Evolutionary conservation across 192 early-diverging fungal species (phyloP).

Genomic region (Linnemannia zychae): DNA sequence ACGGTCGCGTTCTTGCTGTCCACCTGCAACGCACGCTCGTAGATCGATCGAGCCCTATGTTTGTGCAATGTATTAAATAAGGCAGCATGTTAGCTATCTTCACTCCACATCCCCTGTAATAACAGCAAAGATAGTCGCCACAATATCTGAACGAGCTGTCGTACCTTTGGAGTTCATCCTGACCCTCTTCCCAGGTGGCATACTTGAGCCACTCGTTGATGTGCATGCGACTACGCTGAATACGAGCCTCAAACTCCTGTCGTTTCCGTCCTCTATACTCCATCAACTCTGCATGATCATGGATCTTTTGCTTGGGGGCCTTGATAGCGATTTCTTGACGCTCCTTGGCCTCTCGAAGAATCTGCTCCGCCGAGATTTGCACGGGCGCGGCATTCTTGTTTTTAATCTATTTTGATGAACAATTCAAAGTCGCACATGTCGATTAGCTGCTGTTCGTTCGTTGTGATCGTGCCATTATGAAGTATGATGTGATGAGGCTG

Average conservation of each 20-base stretch:
- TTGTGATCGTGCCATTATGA: background rate
- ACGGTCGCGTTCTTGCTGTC: slow-evolving; percentile 89
- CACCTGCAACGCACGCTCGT: slow-evolving; percentile 93
- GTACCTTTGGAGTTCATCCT: slow-evolving; percentile 86
- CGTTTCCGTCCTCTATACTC: slow-evolving; percentile 93
- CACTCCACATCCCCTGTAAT: background rate
- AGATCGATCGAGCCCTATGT: slow-evolving; percentile 83
- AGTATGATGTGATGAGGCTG: background rate
- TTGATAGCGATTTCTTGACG: slow-evolving; percentile 74
- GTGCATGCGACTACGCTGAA: slow-evolving; percentile 87
- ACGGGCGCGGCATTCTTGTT: slow-evolving; percentile 98
- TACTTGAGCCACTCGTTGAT: slow-evolving; percentile 96
- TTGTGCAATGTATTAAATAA: background rate
- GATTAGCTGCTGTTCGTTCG: background rate
- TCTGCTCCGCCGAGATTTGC: slow-evolving; percentile 99
- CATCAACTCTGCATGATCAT: slow-evolving; percentile 92
- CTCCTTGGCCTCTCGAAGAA: slow-evolving; percentile 94
- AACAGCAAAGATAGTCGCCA: background rate
- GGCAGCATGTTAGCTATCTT: background rate
- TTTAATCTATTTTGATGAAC: slow-evolving; percentile 75
- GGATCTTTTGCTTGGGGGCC: slow-evolving; percentile 88
- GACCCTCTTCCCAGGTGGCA: slow-evolving; percentile 95
- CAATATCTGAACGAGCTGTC: background rate
- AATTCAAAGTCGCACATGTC: background rate
- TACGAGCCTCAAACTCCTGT: slow-evolving; percentile 94